Base-by-base conservation (phyloP, 768 basidiomycete genomes). In the Mycena maculata region DNA sequence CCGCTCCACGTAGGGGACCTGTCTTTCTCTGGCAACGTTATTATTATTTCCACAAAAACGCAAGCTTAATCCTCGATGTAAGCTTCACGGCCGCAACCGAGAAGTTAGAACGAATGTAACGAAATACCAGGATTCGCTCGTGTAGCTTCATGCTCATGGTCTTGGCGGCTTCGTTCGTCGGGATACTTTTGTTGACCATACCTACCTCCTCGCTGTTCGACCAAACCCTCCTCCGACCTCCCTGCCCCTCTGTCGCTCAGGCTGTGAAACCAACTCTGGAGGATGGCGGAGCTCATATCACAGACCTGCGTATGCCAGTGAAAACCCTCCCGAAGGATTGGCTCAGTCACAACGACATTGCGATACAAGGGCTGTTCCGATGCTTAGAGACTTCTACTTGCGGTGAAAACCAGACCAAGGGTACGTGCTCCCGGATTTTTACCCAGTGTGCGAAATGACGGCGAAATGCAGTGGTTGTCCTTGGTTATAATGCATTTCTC, bases 341-440 rank as follows among this genome's bases (percentile, higher is more conserved):
- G 59, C n/a, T 55, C 13, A 45, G 50, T 30, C 39, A 55, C 23
- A 67, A 60, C 44, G 49, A 62, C 18, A 20, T 55, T 33, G 27
- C 55, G 25, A 62, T 62, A 18, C 60, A 57, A 20, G 55, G 31
- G 2, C 47, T 67, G 11, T 62, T 58, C 36, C 36, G n/a, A 0
- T 81, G 80, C 60, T 72, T 79, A 39, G 72, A 74, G 33, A 56
- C 69, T 20, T 48, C 63, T 4, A 71, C 71, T 49, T 79, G 80
- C 65, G 73, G 73, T 0, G 67, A 73, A 20, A 80, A 81, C 53
- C 79, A 80, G 64, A 69, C 60, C 12, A 81, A 78, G 57, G 58
- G 70, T 65, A 31, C 7, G 53, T 56, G 15, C 20, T 20, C n/a
- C n/a, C n/a, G n/a, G 22, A 18, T 10, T 31, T 16, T 30, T 10